Conservation (phyloP, 176 grass and related monocot genomes). For the Alopecurus myosuroides region DNA sequence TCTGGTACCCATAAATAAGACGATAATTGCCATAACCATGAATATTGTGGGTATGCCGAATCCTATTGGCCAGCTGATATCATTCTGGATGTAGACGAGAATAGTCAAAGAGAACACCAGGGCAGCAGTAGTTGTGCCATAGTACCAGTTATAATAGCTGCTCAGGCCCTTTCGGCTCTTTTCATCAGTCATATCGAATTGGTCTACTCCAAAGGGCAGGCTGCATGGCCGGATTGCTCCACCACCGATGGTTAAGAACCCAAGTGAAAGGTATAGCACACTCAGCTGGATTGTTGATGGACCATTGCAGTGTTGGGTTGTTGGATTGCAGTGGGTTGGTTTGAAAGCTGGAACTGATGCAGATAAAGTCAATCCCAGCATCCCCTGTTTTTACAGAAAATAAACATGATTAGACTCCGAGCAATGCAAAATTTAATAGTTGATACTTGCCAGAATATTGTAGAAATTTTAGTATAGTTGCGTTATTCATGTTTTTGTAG, state of each 20-base stretch:
- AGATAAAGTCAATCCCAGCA: constrained; percentile 38
- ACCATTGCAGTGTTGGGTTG: constrained; percentile 4
- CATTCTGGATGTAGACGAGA: constrained; percentile 58
- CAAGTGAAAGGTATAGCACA: constrained; percentile 49
- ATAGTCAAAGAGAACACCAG: constrained; percentile 41
- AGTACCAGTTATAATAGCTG: constrained; percentile 69
- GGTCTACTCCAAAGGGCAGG: constrained; percentile 57
- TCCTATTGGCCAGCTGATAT: constrained; percentile 62
- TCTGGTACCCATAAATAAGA: constrained; percentile 52
- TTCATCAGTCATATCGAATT: constrained; percentile 47
- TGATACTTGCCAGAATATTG: background rate
- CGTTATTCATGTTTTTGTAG: background rate
- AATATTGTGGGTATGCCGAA: constrained; percentile 53
- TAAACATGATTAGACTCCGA: background rate
- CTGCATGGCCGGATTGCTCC: constrained; percentile 52
- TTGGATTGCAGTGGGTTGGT: constrained; percentile 13
- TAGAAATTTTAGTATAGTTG: background rate
- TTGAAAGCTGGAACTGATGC: constrained; percentile 33
- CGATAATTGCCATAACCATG: constrained; percentile 36
- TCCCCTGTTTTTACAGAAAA: constrained; percentile 28
- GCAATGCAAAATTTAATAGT: background rate
- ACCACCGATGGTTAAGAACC: constrained; percentile 41
- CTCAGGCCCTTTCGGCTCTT: constrained; percentile 28
- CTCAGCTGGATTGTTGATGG: constrained; percentile 44
- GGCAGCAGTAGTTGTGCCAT: constrained; percentile 40